These are phyloP conservation scores for Aspergillus sp. DNA, from an alignment of 2,329 filamentous ascomycete species.

Conservation along the genomic window DNA sequence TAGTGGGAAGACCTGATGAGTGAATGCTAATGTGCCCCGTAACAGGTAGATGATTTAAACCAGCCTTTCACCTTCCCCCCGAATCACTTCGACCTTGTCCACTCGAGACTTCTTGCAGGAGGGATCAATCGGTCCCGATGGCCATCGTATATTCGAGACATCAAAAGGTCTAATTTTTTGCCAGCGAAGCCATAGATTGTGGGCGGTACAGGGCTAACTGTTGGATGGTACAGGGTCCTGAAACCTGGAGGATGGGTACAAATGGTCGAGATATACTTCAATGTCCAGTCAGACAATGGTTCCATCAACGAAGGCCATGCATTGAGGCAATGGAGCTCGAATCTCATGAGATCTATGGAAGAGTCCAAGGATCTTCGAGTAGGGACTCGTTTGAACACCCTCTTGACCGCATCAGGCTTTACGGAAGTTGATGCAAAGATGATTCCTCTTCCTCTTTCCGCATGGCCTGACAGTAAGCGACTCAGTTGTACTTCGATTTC, in stretches of 20 bases:
- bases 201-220: slow-evolving; percentile 8
- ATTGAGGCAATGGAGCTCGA: slow-evolving; percentile 64
- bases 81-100: slow-evolving; percentile 77
- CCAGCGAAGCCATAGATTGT: slow-evolving; percentile 1
- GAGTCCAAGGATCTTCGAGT: slow-evolving; percentile 66
- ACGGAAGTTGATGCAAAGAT: slow-evolving; percentile 66
- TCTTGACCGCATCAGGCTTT: slow-evolving; percentile 64
- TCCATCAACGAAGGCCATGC: slow-evolving; percentile 68
- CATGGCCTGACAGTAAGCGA: slow-evolving; percentile 64
- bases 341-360: slow-evolving; percentile 62
- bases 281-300: slow-evolving; percentile 82
- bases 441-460: slow-evolving; percentile 67
- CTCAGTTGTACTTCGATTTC: not conserved
- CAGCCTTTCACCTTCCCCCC: slow-evolving; percentile 66
- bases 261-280: slow-evolving; percentile 83
- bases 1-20: not conserved
- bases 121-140: slow-evolving; percentile 74
- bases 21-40: slow-evolving; percentile 1
- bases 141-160: slow-evolving; percentile 73
- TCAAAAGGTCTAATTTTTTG: slow-evolving; percentile 51
- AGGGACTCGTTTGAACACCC: slow-evolving; percentile 58
- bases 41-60: slow-evolving; percentile 69
- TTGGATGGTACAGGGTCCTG: slow-evolving; percentile 42
- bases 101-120: slow-evolving; percentile 61
- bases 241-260: slow-evolving; percentile 81